These are phyloP conservation scores for Mycena leptocephala DNA, from an alignment of 768 basidiomycete genomes.

Conservation along the genomic window DNA sequence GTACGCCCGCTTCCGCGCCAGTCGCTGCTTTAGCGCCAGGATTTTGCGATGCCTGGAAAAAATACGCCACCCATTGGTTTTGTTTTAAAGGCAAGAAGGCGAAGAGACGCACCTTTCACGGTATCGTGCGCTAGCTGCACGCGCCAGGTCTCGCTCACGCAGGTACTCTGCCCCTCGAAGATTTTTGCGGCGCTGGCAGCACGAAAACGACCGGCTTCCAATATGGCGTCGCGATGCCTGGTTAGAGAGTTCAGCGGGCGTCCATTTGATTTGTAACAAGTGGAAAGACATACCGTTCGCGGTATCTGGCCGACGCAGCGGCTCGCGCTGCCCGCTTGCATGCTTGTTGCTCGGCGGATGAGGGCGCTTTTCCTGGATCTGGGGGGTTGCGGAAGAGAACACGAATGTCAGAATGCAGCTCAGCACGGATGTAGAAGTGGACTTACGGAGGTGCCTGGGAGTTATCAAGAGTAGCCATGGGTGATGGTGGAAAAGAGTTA, in stretches of 20 bases:
- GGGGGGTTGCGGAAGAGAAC: neutral
- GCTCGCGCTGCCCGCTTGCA: neutral
- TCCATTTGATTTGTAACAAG: neutral
- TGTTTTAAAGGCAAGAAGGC: neutral
- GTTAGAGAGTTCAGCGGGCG: neutral
- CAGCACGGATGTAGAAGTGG: too few relatives aligned
- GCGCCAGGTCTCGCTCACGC: neutral
- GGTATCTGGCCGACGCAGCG: neutral
- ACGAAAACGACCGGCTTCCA: neutral
- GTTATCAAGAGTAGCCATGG: too few relatives aligned
- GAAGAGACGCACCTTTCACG: neutral
- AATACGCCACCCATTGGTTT: too few relatives aligned
- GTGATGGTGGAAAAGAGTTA: neutral
- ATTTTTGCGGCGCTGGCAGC: neutral
- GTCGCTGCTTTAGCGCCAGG: too few relatives aligned
- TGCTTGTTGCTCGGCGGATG: too few relatives aligned
- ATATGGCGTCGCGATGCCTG: neutral
- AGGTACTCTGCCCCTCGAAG: neutral
- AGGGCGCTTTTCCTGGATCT: neutral
- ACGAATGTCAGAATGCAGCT: neutral
- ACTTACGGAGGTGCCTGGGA: too few relatives aligned
- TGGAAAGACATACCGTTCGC: neutral
- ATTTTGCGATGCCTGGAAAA: too few relatives aligned
- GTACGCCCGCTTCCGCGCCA: too few relatives aligned
- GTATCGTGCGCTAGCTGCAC: too few relatives aligned